Evolutionary conservation across 257 asterid species (phyloP).

Genomic region (Solanum neorickii): DNA sequence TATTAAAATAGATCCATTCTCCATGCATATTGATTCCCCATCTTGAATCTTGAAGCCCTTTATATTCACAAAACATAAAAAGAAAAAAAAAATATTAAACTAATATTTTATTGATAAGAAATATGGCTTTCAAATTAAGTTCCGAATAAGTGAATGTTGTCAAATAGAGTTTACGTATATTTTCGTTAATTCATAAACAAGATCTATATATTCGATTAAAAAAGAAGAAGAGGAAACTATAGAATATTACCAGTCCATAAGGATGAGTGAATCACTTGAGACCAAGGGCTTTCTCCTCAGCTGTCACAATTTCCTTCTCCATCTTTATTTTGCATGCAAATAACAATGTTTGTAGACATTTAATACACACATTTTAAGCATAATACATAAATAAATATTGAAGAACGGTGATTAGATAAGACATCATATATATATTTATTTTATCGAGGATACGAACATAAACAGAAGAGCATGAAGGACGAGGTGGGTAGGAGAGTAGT

Average conservation of each 20-base stretch:
- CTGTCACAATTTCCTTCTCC: not conserved
- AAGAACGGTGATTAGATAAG: not conserved
- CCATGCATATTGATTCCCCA: not conserved
- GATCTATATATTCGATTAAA: no score
- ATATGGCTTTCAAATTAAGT: not conserved
- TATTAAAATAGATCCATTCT: not conserved
- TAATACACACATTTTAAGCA: not conserved
- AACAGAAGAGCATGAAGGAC: not conserved
- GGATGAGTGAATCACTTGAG: not conserved
- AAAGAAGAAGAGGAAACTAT: not conserved
- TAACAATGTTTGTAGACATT: not conserved
- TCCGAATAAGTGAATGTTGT: accelerated
- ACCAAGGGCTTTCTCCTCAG: not conserved
- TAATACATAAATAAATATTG: not conserved
- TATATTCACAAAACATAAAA: not conserved
- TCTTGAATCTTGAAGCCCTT: not conserved
- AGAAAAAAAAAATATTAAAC: not conserved
- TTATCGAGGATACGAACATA: not conserved
- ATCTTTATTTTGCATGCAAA: not conserved
- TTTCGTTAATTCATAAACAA: not conserved
- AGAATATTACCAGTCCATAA: not conserved
- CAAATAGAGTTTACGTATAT: not conserved
- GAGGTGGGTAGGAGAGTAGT: not conserved
- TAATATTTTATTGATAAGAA: not conserved
- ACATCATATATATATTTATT: not conserved